phyloP scores from a whole-genome alignment of 805 yeast species.

The Ogataea degrootiae region DNA sequence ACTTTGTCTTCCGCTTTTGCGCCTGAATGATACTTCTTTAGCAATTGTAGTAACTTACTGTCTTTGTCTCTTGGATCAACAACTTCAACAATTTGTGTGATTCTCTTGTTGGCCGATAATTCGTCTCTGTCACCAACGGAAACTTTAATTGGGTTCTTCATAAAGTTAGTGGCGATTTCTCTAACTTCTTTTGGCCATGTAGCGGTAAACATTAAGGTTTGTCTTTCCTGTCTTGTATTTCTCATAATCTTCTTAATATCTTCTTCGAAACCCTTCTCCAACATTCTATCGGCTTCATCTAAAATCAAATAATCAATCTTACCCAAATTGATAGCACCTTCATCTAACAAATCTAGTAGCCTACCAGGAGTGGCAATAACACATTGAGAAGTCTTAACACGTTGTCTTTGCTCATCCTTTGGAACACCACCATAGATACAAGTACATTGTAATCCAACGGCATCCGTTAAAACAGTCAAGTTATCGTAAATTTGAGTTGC shows the following conservation, averaged over 20 bases:
- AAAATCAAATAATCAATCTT: slow-evolving; percentile 74
- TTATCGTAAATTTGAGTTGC: slow-evolving; percentile 93
- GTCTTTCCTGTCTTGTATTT: slow-evolving; percentile 54
- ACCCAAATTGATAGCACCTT: slow-evolving; percentile 71
- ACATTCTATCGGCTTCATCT: slow-evolving; percentile 98
- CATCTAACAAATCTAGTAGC: slow-evolving; percentile 82
- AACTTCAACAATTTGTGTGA: slow-evolving; percentile 90
- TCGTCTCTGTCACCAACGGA: slow-evolving; percentile 94
- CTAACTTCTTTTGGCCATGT: slow-evolving; percentile 99
- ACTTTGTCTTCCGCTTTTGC: slow-evolving; percentile 68
- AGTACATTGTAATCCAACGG: slow-evolving; percentile 61
- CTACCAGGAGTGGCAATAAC: slow-evolving; percentile 99
- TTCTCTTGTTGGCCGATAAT: slow-evolving; percentile 88
- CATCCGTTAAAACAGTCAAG: slow-evolving; percentile 58
- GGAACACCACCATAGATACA: slow-evolving; percentile 98
- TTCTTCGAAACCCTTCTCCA: slow-evolving; percentile 96
- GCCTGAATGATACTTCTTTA: slow-evolving; percentile 71
- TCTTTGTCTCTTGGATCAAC: slow-evolving; percentile 80
- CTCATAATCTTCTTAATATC: slow-evolving; percentile 84
- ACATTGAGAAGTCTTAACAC: slow-evolving; percentile 62
- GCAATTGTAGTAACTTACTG: slow-evolving; percentile 61
- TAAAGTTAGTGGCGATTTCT: slow-evolving; percentile 79
- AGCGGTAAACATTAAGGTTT: slow-evolving; percentile 98
- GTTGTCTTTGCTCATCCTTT: slow-evolving; percentile 81
- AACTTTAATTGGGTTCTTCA: slow-evolving; percentile 82